Evolutionary conservation across 2,329 filamentous ascomycete genomes (phyloP).

Genomic region (Daldinia sp.): DNA sequence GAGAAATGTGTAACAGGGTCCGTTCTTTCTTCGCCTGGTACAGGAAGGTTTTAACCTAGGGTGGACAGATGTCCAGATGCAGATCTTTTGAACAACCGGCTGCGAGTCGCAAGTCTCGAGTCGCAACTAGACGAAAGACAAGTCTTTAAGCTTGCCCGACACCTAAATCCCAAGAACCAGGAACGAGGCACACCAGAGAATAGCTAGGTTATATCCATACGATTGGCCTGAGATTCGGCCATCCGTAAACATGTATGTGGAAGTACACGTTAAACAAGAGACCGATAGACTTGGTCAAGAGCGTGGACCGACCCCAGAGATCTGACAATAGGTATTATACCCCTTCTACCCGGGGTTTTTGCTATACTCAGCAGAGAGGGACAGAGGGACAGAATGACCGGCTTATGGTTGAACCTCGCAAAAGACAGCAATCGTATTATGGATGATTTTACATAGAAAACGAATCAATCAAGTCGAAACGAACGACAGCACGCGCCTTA

Average conservation of each 20-base stretch:
- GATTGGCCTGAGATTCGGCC: conserved; percentile 5
- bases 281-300: conserved; percentile 3
- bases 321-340: neutral
- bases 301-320: neutral
- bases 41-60: conserved; percentile 21
- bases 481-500: neutral
- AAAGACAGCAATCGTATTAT: neutral
- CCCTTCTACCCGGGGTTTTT: too few relatives aligned
- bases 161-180: conserved; percentile 12
- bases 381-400: neutral
- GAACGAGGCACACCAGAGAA: conserved; percentile 22
- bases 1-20: conserved; percentile 25
- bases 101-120: conserved; percentile 31
- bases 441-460: conserved; percentile 9
- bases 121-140: conserved; percentile 36
- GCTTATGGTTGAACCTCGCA: neutral
- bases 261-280: conserved; percentile 1
- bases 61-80: conserved; percentile 39
- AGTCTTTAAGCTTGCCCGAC: conserved; percentile 30
- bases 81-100: conserved; percentile 29
- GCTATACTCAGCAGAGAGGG: neutral
- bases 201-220: conserved; percentile 18
- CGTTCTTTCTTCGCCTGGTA: conserved; percentile 31
- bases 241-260: neutral
- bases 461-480: conserved; percentile 8